phyloP scores from a whole-genome alignment of 495 filamentous ascomycete genomes.

The Bathelium albidoporum region DNA sequence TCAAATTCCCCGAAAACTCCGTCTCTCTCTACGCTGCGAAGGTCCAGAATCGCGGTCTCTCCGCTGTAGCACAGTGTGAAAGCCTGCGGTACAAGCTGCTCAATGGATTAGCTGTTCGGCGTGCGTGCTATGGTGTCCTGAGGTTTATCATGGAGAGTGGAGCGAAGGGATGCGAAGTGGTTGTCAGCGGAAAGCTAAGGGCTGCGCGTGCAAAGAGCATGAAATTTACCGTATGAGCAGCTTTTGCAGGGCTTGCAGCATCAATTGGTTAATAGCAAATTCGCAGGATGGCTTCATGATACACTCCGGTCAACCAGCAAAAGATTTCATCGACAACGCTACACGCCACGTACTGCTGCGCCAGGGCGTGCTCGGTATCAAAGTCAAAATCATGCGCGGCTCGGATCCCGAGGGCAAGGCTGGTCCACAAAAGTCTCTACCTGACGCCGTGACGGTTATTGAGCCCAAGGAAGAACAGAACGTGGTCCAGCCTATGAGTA shows the following conservation, averaged over 20 bases:
- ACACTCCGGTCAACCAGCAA: slow-evolving; percentile 98
- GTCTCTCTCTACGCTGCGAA: slow-evolving; percentile 99
- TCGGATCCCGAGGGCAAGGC: slow-evolving; percentile 98
- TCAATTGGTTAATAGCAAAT: not conserved
- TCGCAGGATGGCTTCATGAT: slow-evolving; percentile 97
- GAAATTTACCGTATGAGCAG: slow-evolving; percentile 83
- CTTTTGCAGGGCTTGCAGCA: not conserved
- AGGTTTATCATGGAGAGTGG: slow-evolving; percentile 99
- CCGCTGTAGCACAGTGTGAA: slow-evolving; percentile 99
- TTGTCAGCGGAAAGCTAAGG: slow-evolving; percentile 96
- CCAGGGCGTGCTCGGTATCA: slow-evolving; percentile 99
- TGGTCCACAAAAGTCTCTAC: slow-evolving; percentile 90
- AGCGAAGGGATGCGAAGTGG: slow-evolving; percentile 99
- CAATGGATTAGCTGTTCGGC: slow-evolving; percentile 93
- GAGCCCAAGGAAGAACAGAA: slow-evolving; percentile 98
- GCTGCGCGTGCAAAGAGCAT: slow-evolving; percentile 99
- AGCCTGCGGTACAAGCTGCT: slow-evolving; percentile 99
- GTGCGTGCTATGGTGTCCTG: slow-evolving; percentile 98
- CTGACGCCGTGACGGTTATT: slow-evolving; percentile 97
- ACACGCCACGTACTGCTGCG: slow-evolving; percentile 98
- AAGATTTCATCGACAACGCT: slow-evolving; percentile 97
- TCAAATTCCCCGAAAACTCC: slow-evolving; percentile 99
- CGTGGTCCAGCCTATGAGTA: slow-evolving; percentile 84
- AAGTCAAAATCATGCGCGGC: slow-evolving; percentile 99
- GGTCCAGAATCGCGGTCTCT: slow-evolving; percentile 99